phyloP scores from a whole-genome alignment of 1,139 yeast species.

The Candida sp. region DNA sequence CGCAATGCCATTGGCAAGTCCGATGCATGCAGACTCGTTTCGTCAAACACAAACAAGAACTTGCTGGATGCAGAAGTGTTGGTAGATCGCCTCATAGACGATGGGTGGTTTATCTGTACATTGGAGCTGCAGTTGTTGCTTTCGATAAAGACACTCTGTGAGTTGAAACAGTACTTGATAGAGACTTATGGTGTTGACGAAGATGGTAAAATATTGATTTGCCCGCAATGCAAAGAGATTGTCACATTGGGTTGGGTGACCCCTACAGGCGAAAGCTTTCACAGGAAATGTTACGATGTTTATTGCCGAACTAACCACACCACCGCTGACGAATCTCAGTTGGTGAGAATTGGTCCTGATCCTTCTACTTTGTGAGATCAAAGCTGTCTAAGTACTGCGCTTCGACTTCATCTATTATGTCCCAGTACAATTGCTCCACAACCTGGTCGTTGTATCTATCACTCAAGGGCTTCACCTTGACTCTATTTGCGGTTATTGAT shows the following conservation, averaged over 20 bases:
- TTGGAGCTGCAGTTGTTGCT: conserved; percentile 31
- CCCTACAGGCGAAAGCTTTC: conserved; percentile 32
- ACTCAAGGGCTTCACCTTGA: conserved; percentile 51
- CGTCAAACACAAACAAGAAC: conserved; percentile 25
- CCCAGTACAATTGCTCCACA: conserved; percentile 85
- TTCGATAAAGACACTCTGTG: conserved; percentile 50
- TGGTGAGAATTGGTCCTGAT: conserved; percentile 24
- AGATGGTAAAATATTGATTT: conserved; percentile 45
- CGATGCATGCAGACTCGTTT: conserved; percentile 31
- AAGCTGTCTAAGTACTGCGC: conserved; percentile 59
- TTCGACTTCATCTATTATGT: conserved; percentile 84
- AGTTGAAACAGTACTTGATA: conserved; percentile 47
- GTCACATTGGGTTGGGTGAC: conserved; percentile 57
- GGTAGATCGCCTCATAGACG: conserved; percentile 44
- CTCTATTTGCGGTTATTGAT: conserved; percentile 17
- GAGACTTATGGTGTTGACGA: conserved; percentile 45
- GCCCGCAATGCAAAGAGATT: conserved; percentile 59
- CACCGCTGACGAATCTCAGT: conserved; percentile 10
- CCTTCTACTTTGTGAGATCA: conserved; percentile 27
- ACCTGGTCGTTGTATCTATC: conserved; percentile 71
- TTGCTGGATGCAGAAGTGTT: conserved; percentile 38
- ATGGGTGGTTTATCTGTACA: conserved; percentile 54
- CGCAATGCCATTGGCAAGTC: conserved; percentile 31
- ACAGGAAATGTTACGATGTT: conserved; percentile 51
- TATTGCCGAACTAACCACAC: conserved; percentile 24